Percentiles rank a stretch among this genome's conserved stretches.
Conservation (phyloP, 495 filamentous ascomycete species). For the Hyaloscypha variabilis region DNA sequence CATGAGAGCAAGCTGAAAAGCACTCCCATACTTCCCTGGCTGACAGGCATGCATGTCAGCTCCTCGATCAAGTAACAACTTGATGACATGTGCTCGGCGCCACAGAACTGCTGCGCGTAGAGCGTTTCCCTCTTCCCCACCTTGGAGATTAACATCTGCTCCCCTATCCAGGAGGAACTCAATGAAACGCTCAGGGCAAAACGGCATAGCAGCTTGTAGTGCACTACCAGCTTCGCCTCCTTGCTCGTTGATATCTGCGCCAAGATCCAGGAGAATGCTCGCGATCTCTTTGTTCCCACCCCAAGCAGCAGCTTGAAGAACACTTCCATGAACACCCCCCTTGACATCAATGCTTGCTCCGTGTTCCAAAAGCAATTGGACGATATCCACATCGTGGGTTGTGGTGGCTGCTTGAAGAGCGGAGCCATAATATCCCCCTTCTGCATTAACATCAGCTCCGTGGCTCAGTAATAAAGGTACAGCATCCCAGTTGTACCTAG, state of each 20-base stretch:
- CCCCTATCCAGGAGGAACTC: background rate
- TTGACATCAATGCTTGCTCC: conserved; percentile 30
- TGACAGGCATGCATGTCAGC: conserved; percentile 11
- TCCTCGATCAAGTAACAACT: conserved; percentile 25
- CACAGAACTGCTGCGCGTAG: background rate
- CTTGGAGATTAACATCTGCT: conserved; percentile 2
- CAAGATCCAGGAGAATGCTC: conserved; percentile 25
- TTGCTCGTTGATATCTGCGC: conserved; percentile 25
- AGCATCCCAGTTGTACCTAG: too few relatives aligned
- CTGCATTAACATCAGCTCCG: too few relatives aligned
- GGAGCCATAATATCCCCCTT: too few relatives aligned
- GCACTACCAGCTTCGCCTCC: background rate
- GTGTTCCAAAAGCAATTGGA: conserved; percentile 31
- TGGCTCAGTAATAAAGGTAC: too few relatives aligned
- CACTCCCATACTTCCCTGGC: conserved; percentile 6
- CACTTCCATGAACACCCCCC: conserved; percentile 26
- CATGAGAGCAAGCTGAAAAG: conserved; percentile 21
- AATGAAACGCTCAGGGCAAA: background rate
- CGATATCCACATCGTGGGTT: too few relatives aligned
- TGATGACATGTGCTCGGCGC: conserved; percentile 17
- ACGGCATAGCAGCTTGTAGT: background rate
- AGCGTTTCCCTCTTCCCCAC: background rate
- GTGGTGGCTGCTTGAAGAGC: too few relatives aligned
- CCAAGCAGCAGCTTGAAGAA: conserved; percentile 28
- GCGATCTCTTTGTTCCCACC: conserved; percentile 1